Evolutionary conservation across 257 asterid species (phyloP).

Genomic region (Solanum paucissectum): DNA sequence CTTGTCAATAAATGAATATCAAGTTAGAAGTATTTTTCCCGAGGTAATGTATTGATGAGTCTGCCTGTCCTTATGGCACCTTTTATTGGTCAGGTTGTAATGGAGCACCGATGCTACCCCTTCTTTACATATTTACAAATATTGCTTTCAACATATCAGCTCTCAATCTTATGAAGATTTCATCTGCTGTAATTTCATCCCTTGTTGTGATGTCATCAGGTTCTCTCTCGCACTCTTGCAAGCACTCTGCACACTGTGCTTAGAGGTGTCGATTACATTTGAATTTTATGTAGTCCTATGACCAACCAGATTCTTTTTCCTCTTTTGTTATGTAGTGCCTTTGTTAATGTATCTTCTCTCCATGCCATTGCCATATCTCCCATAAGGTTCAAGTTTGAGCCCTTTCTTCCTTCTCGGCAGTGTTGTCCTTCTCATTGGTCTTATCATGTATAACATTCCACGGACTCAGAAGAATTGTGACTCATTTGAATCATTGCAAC

Average conservation of each 20-base stretch:
- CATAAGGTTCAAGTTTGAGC: constrained; percentile 54
- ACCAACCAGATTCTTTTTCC: not conserved
- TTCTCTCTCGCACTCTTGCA: not conserved
- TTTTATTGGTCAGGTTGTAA: constrained; percentile 53
- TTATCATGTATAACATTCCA: constrained; percentile 51
- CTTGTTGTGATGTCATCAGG: constrained; percentile 74
- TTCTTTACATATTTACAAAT: constrained; percentile 54
- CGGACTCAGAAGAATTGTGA: constrained; percentile 32
- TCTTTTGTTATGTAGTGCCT: constrained; percentile 42
- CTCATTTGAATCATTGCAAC: not conserved
- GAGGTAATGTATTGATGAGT: not conserved
- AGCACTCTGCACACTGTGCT: not conserved
- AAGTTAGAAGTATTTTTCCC: not conserved
- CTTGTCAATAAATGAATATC: too few species aligned
- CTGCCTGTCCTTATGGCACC: not conserved
- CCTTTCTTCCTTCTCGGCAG: constrained; percentile 57
- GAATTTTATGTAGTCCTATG: not conserved
- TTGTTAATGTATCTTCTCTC: constrained; percentile 64
- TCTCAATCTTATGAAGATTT: constrained; percentile 59
- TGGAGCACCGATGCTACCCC: constrained; percentile 68
- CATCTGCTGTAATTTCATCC: constrained; percentile 68
- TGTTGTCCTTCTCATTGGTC: constrained; percentile 49
- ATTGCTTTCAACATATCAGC: constrained; percentile 74
- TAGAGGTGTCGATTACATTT: not conserved
- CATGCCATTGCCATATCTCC: constrained; percentile 67